Base-by-base conservation (phyloP, 2,329 filamentous ascomycete genomes). In the Calonectria pseudoturangicola region DNA sequence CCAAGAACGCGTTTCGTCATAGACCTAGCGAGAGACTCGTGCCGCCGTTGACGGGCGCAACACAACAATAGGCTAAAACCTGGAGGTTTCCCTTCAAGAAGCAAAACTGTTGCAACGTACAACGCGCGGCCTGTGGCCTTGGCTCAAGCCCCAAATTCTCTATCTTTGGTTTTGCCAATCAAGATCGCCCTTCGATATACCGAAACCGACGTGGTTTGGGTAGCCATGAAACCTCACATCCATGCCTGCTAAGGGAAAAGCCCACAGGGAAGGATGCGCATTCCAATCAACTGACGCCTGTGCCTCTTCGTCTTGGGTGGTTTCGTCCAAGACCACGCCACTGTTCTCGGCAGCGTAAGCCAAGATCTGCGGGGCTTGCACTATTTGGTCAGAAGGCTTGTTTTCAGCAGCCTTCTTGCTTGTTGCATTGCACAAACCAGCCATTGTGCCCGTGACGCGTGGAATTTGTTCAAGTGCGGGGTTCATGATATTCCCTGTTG, bases 241-340 rank as follows among this genome's bases (percentile, higher is more conserved):
- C 33, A 41, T 25, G 39, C n/a, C 54, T 16, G 5, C 2, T 5
- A 39, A 58, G 25, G 36, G 54, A 36, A 41, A 36, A 16, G 33
- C 7, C 15, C 33, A 41, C 41, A 41, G 12, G 9, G 33, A 39
- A 4, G 36, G 13, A 8, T 18, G 13, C 9, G 27, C 16, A 1
- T 18, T 21, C 54, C 54, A 60, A 60, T 60, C 54, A 60, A 27
- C 33, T 21, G 21, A 4, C 21, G 54, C 25, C 6, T 16, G 21
- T 60, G 36, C 36, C 54, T 10, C 39, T 10, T 60, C 33, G 21
- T 27, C 16, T 21, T 18, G 16, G 54, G 54, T 39, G 18, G 54
- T 36, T 25, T 60, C 25, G 27, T 36, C 54, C 54, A 60, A 41
- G 54, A 60, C 54, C 54, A 25, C 54, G 33, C 54, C n/a, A 41